Percentiles rank a stretch among this genome's conserved stretches.
Evolutionary conservation across 176 grass and related monocot genomes (phyloP).

Genomic region (Thinopyrum elongatum): DNA sequence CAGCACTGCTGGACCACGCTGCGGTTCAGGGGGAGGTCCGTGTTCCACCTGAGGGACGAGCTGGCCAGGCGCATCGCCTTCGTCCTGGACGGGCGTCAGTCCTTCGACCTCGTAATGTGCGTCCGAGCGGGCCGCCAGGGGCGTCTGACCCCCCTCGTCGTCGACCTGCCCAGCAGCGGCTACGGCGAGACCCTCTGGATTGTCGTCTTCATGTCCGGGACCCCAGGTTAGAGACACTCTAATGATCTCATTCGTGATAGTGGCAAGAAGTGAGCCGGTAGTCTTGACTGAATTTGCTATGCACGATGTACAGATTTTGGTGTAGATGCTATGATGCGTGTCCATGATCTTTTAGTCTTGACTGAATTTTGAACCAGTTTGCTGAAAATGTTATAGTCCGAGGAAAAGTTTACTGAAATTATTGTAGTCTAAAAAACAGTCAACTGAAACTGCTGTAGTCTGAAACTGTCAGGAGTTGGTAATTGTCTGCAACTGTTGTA

Average conservation of each 20-base stretch:
- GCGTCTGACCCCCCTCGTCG: conserved; percentile 22
- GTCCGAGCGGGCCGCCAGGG: background rate
- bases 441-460: too few species aligned
- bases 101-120: background rate
- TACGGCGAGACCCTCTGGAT: background rate
- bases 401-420: too few species aligned
- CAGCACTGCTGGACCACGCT: background rate
- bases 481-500: too few species aligned
- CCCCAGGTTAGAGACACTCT: background rate
- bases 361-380: too few species aligned
- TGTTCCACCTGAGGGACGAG: background rate
- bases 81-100: background rate
- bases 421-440: too few species aligned
- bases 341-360: too few species aligned
- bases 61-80: background rate
- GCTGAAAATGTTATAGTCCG: too few species aligned
- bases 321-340: too few species aligned
- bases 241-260: background rate
- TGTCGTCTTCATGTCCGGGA: background rate
- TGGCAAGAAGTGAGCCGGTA: too few species aligned
- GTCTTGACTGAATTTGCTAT: background rate
- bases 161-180: background rate
- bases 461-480: too few species aligned
- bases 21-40: background rate
- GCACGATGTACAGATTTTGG: too few species aligned